Evolutionary conservation across 2,329 filamentous ascomycete species (phyloP).

Genomic region (Penicillium oxalicum): DNA sequence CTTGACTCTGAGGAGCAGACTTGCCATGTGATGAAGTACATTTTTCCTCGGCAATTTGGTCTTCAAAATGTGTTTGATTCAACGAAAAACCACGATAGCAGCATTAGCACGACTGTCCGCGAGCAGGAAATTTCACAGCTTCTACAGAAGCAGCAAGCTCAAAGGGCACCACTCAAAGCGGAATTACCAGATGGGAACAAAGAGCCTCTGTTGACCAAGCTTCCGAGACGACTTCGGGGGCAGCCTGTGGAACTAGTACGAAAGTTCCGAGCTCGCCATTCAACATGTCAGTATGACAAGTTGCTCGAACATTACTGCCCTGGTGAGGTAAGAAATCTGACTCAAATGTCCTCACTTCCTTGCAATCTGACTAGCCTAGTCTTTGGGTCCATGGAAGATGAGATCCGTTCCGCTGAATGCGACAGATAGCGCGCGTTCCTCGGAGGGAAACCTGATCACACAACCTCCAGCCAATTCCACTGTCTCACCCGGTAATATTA

Average conservation of each 20-base stretch:
- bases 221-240: slow-evolving; percentile 57
- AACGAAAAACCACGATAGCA: slow-evolving; percentile 57
- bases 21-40: slow-evolving; percentile 75
- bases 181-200: slow-evolving; percentile 4
- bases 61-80: slow-evolving; percentile 90
- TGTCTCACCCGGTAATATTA: not conserved
- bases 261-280: slow-evolving; percentile 64
- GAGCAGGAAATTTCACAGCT: slow-evolving; percentile 66
- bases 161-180: not conserved
- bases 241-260: slow-evolving; percentile 53
- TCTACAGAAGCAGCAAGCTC: slow-evolving; percentile 12
- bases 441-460: slow-evolving; percentile 20
- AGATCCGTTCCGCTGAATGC: slow-evolving; percentile 5
- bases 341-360: not conserved
- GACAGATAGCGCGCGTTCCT: slow-evolving; percentile 8
- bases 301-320: slow-evolving; percentile 79
- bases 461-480: slow-evolving; percentile 18
- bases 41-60: slow-evolving; percentile 86
- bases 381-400: slow-evolving; percentile 21
- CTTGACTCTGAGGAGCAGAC: slow-evolving; percentile 48
- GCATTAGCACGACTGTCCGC: slow-evolving; percentile 76
- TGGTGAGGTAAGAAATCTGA: slow-evolving; percentile 33
- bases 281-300: slow-evolving; percentile 70
- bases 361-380: slow-evolving; percentile 10
- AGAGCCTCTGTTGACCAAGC: slow-evolving; percentile 12